Evolutionary conservation across 208 protist genomes (phyloP).

Genomic region (Wallacemonas rigidus): DNA sequence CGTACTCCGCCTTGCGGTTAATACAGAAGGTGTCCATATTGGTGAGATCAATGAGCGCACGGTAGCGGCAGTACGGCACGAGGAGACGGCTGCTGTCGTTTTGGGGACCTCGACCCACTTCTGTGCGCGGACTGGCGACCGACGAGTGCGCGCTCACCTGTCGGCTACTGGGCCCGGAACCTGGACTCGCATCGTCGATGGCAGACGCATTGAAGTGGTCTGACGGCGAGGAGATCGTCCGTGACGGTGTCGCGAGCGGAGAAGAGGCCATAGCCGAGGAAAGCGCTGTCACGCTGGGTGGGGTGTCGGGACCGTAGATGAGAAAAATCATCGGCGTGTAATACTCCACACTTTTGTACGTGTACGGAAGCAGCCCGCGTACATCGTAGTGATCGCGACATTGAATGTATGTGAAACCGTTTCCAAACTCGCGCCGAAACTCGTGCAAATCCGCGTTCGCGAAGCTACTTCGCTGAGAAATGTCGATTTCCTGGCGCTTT

Average conservation of each 20-base stretch:
- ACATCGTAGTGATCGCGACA: slow-evolving; percentile 54
- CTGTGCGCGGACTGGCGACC: no score
- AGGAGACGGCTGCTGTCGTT: neutral
- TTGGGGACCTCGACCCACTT: no score
- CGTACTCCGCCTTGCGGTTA: slow-evolving; percentile 65
- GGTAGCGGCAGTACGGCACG: slow-evolving; percentile 51
- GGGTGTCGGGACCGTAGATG: slow-evolving; percentile 30
- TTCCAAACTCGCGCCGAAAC: slow-evolving; percentile 58
- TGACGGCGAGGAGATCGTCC: no score
- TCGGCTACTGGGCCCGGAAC: no score
- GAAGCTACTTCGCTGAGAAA: slow-evolving; percentile 24
- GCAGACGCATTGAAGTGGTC: no score
- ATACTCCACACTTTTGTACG: slow-evolving; percentile 56
- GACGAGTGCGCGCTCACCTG: no score
- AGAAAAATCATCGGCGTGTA: slow-evolving; percentile 77
- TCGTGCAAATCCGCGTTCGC: slow-evolving; percentile 44
- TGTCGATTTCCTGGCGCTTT: slow-evolving; percentile 34
- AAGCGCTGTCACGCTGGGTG: neutral
- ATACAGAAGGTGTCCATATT: slow-evolving; percentile 48
- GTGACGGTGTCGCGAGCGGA: neutral
- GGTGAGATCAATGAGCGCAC: slow-evolving; percentile 53
- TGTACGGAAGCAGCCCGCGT: slow-evolving; percentile 69
- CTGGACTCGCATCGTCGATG: no score
- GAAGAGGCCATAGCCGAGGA: neutral
- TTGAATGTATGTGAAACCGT: slow-evolving; percentile 60